Evolutionary conservation across 495 filamentous ascomycete species (phyloP).

Genomic region (Acidomyces sp.): DNA sequence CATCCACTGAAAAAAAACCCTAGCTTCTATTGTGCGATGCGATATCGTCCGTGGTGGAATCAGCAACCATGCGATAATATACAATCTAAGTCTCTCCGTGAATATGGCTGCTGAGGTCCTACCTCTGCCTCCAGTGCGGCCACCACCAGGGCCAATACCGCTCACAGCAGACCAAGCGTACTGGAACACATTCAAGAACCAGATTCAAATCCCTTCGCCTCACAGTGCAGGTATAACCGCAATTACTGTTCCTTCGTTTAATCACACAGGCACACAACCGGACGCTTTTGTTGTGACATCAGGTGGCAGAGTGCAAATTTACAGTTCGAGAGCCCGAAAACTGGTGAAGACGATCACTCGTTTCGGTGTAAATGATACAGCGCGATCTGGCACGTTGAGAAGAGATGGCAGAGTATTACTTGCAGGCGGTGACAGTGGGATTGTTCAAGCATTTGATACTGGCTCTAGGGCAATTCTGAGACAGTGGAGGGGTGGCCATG

Average conservation of each 20-base stretch:
- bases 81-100: too few species aligned
- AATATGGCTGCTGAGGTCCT: slow-evolving; percentile 90
- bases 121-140: slow-evolving; percentile 69
- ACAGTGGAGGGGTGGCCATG: slow-evolving; percentile 58
- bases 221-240: slow-evolving; percentile 73
- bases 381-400: slow-evolving; percentile 72
- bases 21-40: too few species aligned
- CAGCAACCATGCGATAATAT: too few species aligned
- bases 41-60: too few species aligned
- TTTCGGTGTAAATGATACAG: slow-evolving; percentile 62
- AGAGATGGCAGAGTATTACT: slow-evolving; percentile 79
- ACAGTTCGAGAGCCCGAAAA: slow-evolving; percentile 76
- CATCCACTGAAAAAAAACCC: too few species aligned
- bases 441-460: slow-evolving; percentile 89
- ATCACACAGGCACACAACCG: slow-evolving; percentile 32
- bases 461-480: slow-evolving; percentile 79
- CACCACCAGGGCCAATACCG: slow-evolving; percentile 57
- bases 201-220: slow-evolving; percentile 71
- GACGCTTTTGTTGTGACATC: slow-evolving; percentile 89
- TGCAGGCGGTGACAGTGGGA: slow-evolving; percentile 78
- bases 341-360: slow-evolving; percentile 81
- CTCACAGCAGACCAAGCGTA: slow-evolving; percentile 84
- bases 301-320: slow-evolving; percentile 82
- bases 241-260: slow-evolving; percentile 62
- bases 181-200: slow-evolving; percentile 86